These are phyloP conservation scores for Penicillium decumbens DNA, from an alignment of 2,329 filamentous ascomycete species.

Conservation along the genomic window DNA sequence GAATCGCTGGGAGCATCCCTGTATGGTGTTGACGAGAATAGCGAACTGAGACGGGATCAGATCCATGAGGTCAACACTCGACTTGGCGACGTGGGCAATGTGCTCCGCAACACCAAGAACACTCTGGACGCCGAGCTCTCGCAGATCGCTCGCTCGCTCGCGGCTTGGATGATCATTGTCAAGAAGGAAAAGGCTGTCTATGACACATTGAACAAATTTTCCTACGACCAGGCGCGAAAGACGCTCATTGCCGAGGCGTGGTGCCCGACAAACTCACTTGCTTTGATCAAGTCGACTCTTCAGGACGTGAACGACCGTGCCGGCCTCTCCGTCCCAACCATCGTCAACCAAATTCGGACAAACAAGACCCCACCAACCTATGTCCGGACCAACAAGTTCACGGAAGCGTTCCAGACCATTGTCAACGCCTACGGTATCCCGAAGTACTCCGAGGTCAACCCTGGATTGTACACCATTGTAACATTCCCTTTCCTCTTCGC, in stretches of 20 bases:
- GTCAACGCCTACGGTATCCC: slow-evolving; percentile 97
- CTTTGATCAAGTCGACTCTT: slow-evolving; percentile 84
- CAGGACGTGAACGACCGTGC: slow-evolving; percentile 96
- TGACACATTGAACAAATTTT: slow-evolving; percentile 91
- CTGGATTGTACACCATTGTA: slow-evolving; percentile 87
- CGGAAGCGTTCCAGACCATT: slow-evolving; percentile 96
- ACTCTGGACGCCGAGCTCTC: slow-evolving; percentile 89
- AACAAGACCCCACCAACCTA: slow-evolving; percentile 98
- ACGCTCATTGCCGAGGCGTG: slow-evolving; percentile 97
- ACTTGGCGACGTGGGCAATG: slow-evolving; percentile 83
- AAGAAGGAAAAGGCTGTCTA: slow-evolving; percentile 99
- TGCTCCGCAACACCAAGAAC: slow-evolving; percentile 89
- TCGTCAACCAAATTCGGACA: slow-evolving; percentile 95
- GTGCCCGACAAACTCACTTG: slow-evolving; percentile 87
- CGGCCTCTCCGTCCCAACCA: slow-evolving; percentile 93
- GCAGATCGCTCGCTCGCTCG: slow-evolving; percentile 86
- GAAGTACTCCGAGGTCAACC: slow-evolving; percentile 96
- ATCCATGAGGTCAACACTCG: slow-evolving; percentile 96
- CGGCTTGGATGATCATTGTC: slow-evolving; percentile 95
- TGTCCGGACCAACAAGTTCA: slow-evolving; percentile 97
- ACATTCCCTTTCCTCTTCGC: slow-evolving; percentile 99
- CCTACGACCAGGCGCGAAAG: slow-evolving; percentile 90
- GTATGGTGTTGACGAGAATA: slow-evolving; percentile 97
- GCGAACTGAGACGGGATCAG: slow-evolving; percentile 89
- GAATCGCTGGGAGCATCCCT: slow-evolving; percentile 94